Conservation (phyloP, 306 rosid species). For the Quercus dentata region DNA sequence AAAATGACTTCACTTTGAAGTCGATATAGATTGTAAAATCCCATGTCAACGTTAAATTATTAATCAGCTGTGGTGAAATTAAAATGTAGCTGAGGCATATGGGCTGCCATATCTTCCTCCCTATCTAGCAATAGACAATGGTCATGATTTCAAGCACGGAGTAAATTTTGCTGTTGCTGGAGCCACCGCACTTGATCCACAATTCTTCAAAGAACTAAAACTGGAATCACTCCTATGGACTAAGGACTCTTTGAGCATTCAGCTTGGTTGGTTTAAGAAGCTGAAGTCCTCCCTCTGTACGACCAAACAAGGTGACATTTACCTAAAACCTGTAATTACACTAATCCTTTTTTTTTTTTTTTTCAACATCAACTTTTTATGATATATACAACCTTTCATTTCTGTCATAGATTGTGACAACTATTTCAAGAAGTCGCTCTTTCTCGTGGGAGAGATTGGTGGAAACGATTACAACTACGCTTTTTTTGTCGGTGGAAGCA, state of each 20-base stretch:
- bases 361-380: background rate
- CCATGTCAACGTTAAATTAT: background rate
- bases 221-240: slow-evolving; percentile 41
- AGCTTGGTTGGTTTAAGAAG: slow-evolving; percentile 70
- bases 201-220: slow-evolving; percentile 35
- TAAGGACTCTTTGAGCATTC: slow-evolving; percentile 47
- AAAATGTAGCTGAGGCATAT: slow-evolving; percentile 55
- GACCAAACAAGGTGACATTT: slow-evolving; percentile 46
- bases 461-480: slow-evolving; percentile 75
- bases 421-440: slow-evolving; percentile 51
- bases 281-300: slow-evolving; percentile 55
- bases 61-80: background rate
- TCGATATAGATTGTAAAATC: no score
- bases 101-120: slow-evolving; percentile 62
- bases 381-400: background rate
- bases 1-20: no score
- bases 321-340: no score
- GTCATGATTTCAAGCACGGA: slow-evolving; percentile 31
- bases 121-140: slow-evolving; percentile 31
- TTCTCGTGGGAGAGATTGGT: slow-evolving; percentile 77
- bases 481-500: slow-evolving; percentile 35
- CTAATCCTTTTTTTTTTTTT: background rate
- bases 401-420: slow-evolving; percentile 49
- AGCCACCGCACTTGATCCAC: slow-evolving; percentile 60
- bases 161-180: slow-evolving; percentile 83